phyloP scores from a whole-genome alignment of 2,329 filamentous ascomycete species.

The Hypoxylon sp. region DNA sequence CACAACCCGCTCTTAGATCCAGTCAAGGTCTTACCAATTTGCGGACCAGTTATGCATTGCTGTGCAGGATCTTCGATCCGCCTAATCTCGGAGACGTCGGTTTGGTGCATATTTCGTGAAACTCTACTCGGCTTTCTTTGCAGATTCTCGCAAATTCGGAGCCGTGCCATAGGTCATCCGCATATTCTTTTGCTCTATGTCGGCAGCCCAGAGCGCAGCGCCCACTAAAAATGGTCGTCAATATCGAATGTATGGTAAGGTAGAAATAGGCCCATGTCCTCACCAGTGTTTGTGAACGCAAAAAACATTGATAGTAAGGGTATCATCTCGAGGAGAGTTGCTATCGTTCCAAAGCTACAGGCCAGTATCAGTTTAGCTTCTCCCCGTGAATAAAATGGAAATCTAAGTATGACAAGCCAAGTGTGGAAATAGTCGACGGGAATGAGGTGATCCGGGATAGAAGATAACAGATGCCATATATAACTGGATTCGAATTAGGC shows the following conservation, averaged over 20 bases:
- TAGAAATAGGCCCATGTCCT: slow-evolving; percentile 40
- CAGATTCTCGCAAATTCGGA: slow-evolving; percentile 65
- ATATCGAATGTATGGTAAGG: slow-evolving; percentile 3
- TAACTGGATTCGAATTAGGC: slow-evolving; percentile 53
- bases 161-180: slow-evolving; percentile 66
- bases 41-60: slow-evolving; percentile 33
- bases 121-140: slow-evolving; percentile 63
- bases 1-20: slow-evolving; percentile 20
- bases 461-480: neutral
- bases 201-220: slow-evolving; percentile 93
- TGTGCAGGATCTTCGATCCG: slow-evolving; percentile 45
- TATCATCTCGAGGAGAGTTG: slow-evolving; percentile 86
- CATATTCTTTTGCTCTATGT: slow-evolving; percentile 75
- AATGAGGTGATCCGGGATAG: neutral
- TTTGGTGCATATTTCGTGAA: slow-evolving; percentile 40
- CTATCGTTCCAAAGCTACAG: slow-evolving; percentile 78
- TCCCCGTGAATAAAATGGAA: neutral
- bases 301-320: slow-evolving; percentile 88
- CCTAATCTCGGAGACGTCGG: slow-evolving; percentile 49
- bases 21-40: slow-evolving; percentile 31
- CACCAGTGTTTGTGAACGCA: slow-evolving; percentile 87
- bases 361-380: slow-evolving; percentile 15
- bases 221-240: slow-evolving; percentile 70
- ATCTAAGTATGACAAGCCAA: neutral
- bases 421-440: neutral